Percentiles rank a stretch among this genome's conserved stretches.
Conservation (phyloP, 2,329 filamentous ascomycete species). For the Talaromyces albobiverticillius region DNA sequence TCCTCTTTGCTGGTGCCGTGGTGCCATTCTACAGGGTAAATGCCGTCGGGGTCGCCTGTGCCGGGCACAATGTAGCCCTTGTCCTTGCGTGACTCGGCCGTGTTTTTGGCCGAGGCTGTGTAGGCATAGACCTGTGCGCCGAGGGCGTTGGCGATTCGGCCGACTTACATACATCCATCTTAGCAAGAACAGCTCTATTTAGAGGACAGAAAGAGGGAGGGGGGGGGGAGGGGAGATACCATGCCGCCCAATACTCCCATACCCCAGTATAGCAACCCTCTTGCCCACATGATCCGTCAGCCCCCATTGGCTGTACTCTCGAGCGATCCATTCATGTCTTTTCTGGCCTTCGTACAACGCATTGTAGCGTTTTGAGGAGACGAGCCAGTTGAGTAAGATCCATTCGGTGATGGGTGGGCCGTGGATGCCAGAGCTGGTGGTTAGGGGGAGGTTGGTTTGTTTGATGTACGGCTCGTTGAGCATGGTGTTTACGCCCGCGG, state of each 20-base stretch:
- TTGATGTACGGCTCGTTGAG: slow-evolving; percentile 53
- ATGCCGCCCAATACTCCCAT: slow-evolving; percentile 62
- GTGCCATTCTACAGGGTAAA: slow-evolving; percentile 56
- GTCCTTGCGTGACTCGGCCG: slow-evolving; percentile 63
- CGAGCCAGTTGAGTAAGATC: slow-evolving; percentile 61
- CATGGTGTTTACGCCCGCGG: slow-evolving; percentile 57
- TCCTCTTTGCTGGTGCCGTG: slow-evolving; percentile 52
- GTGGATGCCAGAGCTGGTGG: slow-evolving; percentile 56
- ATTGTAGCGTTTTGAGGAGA: slow-evolving; percentile 55
- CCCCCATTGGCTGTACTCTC: slow-evolving; percentile 1
- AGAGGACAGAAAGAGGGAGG: not conserved
- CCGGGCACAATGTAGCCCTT: slow-evolving; percentile 65
- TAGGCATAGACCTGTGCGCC: slow-evolving; percentile 74
- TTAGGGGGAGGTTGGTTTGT: slow-evolving; percentile 52
- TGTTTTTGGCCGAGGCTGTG: slow-evolving; percentile 67
- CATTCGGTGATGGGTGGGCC: slow-evolving; percentile 66
- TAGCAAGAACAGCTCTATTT: too few species aligned
- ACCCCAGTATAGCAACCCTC: slow-evolving; percentile 59
- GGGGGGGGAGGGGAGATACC: slow-evolving; percentile 35
- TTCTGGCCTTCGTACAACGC: slow-evolving; percentile 58
- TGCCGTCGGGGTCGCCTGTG: slow-evolving; percentile 60
- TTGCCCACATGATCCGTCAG: slow-evolving; percentile 54
- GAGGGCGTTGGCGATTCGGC: slow-evolving; percentile 58
- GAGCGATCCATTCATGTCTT: slow-evolving; percentile 48
- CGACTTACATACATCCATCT: too few species aligned